A percentile compares a stretch with the other conserved stretches of the same genome.
phyloP scores from a whole-genome alignment of 106 monocot genomes.

The Dioscorea zingiberensis region DNA sequence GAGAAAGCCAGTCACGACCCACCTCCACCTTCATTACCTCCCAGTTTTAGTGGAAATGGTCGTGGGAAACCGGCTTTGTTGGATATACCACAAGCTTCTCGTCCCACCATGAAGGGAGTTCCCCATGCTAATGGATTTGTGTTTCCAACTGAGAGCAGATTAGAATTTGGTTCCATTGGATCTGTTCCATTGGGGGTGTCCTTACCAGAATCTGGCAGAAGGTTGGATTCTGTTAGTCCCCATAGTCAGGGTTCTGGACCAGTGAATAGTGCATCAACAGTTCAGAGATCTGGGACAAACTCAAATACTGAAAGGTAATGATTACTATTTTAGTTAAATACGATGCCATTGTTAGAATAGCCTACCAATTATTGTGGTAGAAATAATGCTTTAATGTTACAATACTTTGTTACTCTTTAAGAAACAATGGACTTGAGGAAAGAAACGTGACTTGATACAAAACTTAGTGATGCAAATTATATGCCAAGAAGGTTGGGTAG shows the following conservation, averaged over 20 bases:
- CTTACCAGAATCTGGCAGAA: slow-evolving; percentile 11
- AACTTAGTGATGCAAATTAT: too few relatives aligned
- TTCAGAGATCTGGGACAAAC: slow-evolving; percentile 7
- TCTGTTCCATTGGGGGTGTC: slow-evolving; percentile 14
- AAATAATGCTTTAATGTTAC: background rate
- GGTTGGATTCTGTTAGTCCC: slow-evolving; percentile 10
- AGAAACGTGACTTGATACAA: background rate
- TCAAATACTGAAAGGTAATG: slow-evolving; percentile 25
- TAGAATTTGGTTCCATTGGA: slow-evolving; percentile 57
- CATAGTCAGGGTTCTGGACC: slow-evolving; percentile 14
- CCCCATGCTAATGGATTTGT: slow-evolving; percentile 18
- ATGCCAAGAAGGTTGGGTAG: too few relatives aligned
- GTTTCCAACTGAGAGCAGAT: slow-evolving; percentile 2
- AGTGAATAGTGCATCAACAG: slow-evolving; percentile 2
- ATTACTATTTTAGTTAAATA: background rate
- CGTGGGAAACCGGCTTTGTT: slow-evolving; percentile 15
- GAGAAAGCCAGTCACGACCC: slow-evolving; percentile 20
- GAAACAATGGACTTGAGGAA: background rate
- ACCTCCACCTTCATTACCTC: slow-evolving; percentile 3
- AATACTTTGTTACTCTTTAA: background rate
- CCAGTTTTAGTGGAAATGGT: slow-evolving; percentile 17
- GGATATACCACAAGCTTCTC: slow-evolving; percentile 12
- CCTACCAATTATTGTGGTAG: background rate
- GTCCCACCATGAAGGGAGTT: slow-evolving; percentile 12
- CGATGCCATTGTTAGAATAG: background rate